A percentile compares a stretch with the other conserved stretches of the same genome.
Evolutionary conservation across 1,284 basidiomycete genomes (phyloP).

Genomic region (Pisolithus thermaeus): DNA sequence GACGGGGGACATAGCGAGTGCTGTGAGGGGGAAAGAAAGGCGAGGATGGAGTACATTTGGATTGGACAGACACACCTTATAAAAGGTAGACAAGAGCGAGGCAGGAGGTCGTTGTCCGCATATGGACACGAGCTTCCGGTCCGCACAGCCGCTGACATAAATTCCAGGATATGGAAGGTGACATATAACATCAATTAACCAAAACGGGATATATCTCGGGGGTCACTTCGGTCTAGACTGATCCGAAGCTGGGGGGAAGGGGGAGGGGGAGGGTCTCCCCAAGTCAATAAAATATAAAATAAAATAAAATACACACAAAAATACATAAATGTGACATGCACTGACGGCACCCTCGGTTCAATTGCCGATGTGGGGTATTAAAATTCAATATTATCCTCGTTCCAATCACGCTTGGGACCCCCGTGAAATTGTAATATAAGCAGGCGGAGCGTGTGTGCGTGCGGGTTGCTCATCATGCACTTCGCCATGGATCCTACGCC

Average conservation of each 20-base stretch:
- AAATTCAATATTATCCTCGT: conserved; percentile 10
- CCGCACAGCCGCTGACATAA: conserved; percentile 29
- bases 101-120: conserved; percentile 15
- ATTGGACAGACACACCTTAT: conserved; percentile 24
- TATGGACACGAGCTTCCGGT: conserved; percentile 18
- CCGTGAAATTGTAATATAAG: background rate
- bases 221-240: conserved; percentile 12
- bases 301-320: no score
- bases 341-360: conserved; percentile 22
- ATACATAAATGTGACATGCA: background rate
- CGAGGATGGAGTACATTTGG: conserved; percentile 21
- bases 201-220: conserved; percentile 19
- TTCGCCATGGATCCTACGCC: conserved; percentile 41
- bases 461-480: no score
- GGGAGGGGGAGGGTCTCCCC: background rate
- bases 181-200: conserved; percentile 22
- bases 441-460: no score
- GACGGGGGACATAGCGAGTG: conserved; percentile 47
- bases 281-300: conserved; percentile 6
- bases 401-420: background rate
- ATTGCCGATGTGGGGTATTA: conserved; percentile 23
- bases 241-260: conserved; percentile 2
- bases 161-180: conserved; percentile 7
- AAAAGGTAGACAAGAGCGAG: conserved; percentile 8
- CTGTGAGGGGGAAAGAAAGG: conserved; percentile 2